Evolutionary conservation across 1,284 basidiomycete genomes (phyloP).

Genomic region (Xanthoconium separans): DNA sequence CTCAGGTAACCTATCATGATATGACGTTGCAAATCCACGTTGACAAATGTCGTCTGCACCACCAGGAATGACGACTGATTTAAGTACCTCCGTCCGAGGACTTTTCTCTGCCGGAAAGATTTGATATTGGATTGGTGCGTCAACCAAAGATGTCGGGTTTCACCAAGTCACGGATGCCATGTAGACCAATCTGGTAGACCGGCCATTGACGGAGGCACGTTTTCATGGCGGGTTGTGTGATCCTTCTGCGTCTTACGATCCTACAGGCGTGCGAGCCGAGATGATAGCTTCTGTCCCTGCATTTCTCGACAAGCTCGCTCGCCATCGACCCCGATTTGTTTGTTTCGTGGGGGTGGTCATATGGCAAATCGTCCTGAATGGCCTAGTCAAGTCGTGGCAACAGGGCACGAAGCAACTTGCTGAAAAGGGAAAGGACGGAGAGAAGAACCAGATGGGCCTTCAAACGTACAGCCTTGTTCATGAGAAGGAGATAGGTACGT

Average conservation of each 20-base stretch:
- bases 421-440: neutral
- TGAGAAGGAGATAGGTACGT: conserved; percentile 8
- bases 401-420: neutral
- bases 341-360: conserved; percentile 54
- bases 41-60: neutral
- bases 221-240: neutral
- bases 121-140: conserved; percentile 45
- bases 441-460: conserved; percentile 20
- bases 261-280: conserved; percentile 41
- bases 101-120: conserved; percentile 33
- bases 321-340: conserved; percentile 39
- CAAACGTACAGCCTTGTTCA: conserved; percentile 27
- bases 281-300: conserved; percentile 40
- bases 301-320: conserved; percentile 39
- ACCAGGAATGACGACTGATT: conserved; percentile 42
- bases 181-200: conserved; percentile 50
- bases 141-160: no score
- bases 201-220: conserved; percentile 44
- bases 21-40: neutral
- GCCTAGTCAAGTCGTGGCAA: conserved; percentile 7
- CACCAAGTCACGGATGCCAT: neutral
- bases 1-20: conserved; percentile 31
- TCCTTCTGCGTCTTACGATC: neutral
- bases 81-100: conserved; percentile 38
- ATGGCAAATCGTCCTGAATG: conserved; percentile 43